Conservation (phyloP, 352 stramenopile species). For the Detonula confervacea region DNA sequence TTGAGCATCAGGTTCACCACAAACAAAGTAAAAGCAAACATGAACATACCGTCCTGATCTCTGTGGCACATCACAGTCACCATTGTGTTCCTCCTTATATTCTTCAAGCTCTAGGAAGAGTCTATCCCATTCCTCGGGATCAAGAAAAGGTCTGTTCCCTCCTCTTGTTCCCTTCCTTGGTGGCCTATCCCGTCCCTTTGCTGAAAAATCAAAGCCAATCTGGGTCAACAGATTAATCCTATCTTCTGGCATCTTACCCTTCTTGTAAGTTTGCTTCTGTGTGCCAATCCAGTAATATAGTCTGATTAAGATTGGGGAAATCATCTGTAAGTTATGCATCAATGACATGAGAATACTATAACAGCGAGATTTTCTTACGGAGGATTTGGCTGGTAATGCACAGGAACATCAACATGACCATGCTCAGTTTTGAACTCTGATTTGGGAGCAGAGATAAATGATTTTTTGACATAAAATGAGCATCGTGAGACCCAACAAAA, state of each 20-base stretch:
- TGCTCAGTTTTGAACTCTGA: slow-evolving; percentile 18
- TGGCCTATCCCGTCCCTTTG: neutral
- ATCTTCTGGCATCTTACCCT: slow-evolving; percentile 17
- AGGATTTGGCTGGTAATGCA: slow-evolving; percentile 7
- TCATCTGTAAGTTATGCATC: too few relatives aligned
- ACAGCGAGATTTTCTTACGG: neutral
- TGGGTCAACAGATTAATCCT: slow-evolving; percentile 12
- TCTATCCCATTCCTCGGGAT: slow-evolving; percentile 15
- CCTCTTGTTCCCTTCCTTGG: neutral
- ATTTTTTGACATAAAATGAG: too few relatives aligned
- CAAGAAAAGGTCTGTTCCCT: slow-evolving; percentile 3
- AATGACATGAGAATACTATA: too few relatives aligned
- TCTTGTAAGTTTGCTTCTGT: slow-evolving; percentile 24
- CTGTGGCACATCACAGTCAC: slow-evolving; percentile 6
- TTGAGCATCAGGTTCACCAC: neutral
- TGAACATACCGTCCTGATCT: slow-evolving; percentile 10
- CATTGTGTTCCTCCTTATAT: slow-evolving; percentile 8
- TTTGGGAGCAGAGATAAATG: neutral
- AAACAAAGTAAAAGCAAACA: neutral
- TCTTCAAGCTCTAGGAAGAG: slow-evolving; percentile 15
- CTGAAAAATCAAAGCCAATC: slow-evolving; percentile 36
- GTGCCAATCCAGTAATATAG: slow-evolving; percentile 39
- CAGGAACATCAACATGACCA: slow-evolving; percentile 27
- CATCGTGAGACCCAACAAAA: too few relatives aligned
- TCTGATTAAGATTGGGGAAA: neutral